Conservation (phyloP, 2,329 filamentous ascomycete genomes). For the Penicillium italicum region DNA sequence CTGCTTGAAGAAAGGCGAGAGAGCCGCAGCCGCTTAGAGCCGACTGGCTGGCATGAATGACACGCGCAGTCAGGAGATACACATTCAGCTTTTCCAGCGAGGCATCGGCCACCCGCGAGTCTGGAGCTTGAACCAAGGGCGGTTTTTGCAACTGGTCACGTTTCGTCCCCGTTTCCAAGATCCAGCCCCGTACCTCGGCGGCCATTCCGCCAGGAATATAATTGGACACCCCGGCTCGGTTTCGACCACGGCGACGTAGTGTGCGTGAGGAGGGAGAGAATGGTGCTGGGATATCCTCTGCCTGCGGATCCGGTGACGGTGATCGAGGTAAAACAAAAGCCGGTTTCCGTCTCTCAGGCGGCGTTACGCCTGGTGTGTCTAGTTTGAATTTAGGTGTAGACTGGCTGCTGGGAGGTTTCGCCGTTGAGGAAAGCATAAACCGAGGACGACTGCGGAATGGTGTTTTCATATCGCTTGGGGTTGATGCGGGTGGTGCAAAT, state of each 20-base stretch:
- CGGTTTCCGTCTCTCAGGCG: slow-evolving; percentile 30
- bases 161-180: slow-evolving; percentile 38
- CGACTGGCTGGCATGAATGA: slow-evolving; percentile 16
- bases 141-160: slow-evolving; percentile 18
- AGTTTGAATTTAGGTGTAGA: slow-evolving; percentile 10
- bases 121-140: neutral
- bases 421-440: slow-evolving; percentile 27
- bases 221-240: slow-evolving; percentile 16
- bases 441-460: slow-evolving; percentile 29
- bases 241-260: slow-evolving; percentile 30
- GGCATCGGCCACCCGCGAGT: neutral
- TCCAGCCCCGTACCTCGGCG: slow-evolving; percentile 41
- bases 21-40: slow-evolving; percentile 25
- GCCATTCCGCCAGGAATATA: slow-evolving; percentile 42
- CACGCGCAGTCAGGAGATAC: slow-evolving; percentile 22
- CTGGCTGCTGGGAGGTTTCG: slow-evolving; percentile 21
- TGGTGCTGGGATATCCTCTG: slow-evolving; percentile 28
- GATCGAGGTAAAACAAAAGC: slow-evolving; percentile 39
- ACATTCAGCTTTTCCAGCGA: neutral
- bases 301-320: slow-evolving; percentile 27
- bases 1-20: slow-evolving; percentile 23
- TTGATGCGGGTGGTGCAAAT: slow-evolving; percentile 8
- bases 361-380: slow-evolving; percentile 14
- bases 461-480: slow-evolving; percentile 18
- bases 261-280: slow-evolving; percentile 38